Conservation (phyloP, 148 eudicot genomes). For the Suaeda aralocaspica region DNA sequence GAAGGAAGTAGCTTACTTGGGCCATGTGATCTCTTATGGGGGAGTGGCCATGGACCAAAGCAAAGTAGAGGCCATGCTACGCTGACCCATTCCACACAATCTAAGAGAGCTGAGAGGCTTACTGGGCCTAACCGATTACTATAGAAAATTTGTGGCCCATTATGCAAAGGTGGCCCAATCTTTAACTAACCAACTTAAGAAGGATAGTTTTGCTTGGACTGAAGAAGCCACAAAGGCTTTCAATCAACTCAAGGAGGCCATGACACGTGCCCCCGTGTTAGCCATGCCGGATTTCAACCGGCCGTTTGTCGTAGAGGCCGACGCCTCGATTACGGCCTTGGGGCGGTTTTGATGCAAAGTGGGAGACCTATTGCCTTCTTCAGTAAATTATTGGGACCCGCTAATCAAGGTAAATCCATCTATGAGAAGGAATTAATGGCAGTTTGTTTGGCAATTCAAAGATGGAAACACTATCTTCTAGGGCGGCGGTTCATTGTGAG, state of each 20-base stretch:
- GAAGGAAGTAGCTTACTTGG: not conserved
- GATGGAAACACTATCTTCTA: no score
- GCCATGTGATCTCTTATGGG: not conserved
- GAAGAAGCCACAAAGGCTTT: no score
- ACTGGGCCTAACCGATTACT: slow-evolving; percentile 1
- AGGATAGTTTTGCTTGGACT: no score
- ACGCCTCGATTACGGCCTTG: not conserved
- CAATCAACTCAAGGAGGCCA: no score
- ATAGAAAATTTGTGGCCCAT: not conserved
- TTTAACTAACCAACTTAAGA: no score
- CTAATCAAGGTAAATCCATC: no score
- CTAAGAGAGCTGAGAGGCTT: not conserved
- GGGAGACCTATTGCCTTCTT: not conserved
- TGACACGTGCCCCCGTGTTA: no score
- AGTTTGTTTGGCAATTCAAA: no score
- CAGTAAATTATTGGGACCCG: not conserved
- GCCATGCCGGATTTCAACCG: not conserved
- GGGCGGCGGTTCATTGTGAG: not conserved
- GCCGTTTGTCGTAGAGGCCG: not conserved
- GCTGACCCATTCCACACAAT: not conserved
- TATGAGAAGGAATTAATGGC: no score
- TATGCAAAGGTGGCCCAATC: not conserved
- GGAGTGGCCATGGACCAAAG: not conserved
- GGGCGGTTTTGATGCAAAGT: not conserved
- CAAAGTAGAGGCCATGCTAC: not conserved